Base-by-base conservation (phyloP, 176 grass and related monocot species). In the Aegilops sharonensis region DNA sequence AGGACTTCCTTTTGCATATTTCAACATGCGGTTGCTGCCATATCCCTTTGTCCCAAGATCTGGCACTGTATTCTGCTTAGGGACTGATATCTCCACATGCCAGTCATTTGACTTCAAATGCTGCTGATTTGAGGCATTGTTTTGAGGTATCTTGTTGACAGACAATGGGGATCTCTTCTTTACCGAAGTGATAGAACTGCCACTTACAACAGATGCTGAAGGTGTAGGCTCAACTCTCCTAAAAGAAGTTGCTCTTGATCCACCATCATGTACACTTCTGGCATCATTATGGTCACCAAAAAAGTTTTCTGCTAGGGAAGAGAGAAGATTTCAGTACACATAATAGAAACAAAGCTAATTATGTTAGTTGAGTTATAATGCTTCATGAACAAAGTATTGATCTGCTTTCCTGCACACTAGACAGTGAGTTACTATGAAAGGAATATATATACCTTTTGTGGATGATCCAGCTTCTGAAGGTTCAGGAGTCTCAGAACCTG, bases 21-120 rank as follows among this genome's bases (percentile, higher is more conserved):
- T 97, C 80, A 47, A 78, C 52, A 78, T 83, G 80, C 29, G 66
- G 70, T 40, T 12, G 5, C 79, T 84, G 11, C 68, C 40, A 72
- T 86, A 80, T 67, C n/a, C 64, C 81, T 86, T 90, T 62, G 70
- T 84, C 86, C 88, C 83, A 77, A 40, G 30, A 52, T 84, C 39
- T 48, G 87, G 78, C 24, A 87, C 84, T 77, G 64, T 71, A 66
- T 82, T 88, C 80, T 85, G 82, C 84, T 99, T 99, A 12, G 94
- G 94, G 80, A 96, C 80, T 89, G 97, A 88, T 88, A 96, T 90
- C 82, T 99, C 92, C 86, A 96, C 88, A 73, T 88, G 87, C 97
- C 97, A 96, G 83, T 91, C 92, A 68, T 70, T 90, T 50, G 85
- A 65, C 36, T 92, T 95, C 60, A 75, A 36, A 14, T 63, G 72